These are phyloP conservation scores for Zymoseptoria pseudotritici DNA, from an alignment of 2,329 filamentous ascomycete genomes.

Conservation along the genomic window DNA sequence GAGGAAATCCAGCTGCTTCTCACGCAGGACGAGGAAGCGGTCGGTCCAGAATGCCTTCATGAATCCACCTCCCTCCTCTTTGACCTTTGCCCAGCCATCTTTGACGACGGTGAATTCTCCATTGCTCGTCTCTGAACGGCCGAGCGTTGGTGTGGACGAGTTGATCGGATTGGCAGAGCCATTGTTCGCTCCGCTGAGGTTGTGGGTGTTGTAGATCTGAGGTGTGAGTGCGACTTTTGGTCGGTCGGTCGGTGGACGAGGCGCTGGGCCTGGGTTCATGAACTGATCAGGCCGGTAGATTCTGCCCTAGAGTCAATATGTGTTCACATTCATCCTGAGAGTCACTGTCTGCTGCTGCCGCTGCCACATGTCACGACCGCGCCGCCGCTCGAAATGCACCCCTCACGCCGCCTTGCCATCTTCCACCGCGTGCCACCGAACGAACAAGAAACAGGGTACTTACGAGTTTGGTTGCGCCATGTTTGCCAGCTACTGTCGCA, in stretches of 20 bases:
- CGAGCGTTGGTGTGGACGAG: slow-evolving; percentile 32
- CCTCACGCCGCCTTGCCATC: background rate
- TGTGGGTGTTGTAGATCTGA: slow-evolving; percentile 61
- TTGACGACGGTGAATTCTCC: slow-evolving; percentile 38
- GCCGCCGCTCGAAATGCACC: background rate
- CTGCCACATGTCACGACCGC: background rate
- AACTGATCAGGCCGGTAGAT: slow-evolving; percentile 63
- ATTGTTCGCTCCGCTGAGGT: slow-evolving; percentile 12
- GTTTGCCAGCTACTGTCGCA: background rate
- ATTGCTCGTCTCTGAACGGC: slow-evolving; percentile 34
- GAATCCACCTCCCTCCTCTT: slow-evolving; percentile 74
- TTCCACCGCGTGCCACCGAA: background rate
- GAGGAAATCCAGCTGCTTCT: slow-evolving; percentile 89
- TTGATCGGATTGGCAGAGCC: slow-evolving; percentile 30
- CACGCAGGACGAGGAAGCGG: slow-evolving; percentile 83
- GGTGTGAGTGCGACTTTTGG: slow-evolving; percentile 70
- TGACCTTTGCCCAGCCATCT: slow-evolving; percentile 73
- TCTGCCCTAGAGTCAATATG: slow-evolving; percentile 29
- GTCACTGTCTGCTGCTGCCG: background rate
- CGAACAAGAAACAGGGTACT: background rate
- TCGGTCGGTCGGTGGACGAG: slow-evolving; percentile 76
- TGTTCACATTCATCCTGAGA: background rate
- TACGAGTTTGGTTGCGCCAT: slow-evolving; percentile 1
- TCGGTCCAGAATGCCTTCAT: slow-evolving; percentile 64
- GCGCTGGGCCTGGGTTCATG: slow-evolving; percentile 95